Conservation (phyloP, 2,329 filamentous ascomycete genomes). For the Penicillium sp. region DNA sequence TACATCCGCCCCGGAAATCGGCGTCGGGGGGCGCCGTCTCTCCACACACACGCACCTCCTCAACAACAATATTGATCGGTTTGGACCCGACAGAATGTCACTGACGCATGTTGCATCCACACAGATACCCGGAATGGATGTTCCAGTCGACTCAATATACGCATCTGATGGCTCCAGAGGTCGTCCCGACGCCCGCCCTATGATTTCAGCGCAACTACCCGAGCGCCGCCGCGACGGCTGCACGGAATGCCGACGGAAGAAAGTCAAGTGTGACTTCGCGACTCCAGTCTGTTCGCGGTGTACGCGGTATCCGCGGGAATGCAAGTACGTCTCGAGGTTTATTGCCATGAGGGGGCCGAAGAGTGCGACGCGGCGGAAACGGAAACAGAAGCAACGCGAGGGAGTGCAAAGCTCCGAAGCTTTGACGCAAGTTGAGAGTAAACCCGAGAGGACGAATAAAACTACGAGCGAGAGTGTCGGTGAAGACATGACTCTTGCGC, state of each 20-base stretch:
- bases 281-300: constrained; percentile 34
- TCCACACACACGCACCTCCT: too few relatives aligned
- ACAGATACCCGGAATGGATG: not conserved
- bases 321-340: not conserved
- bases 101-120: not conserved
- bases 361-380: not conserved
- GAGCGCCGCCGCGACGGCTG: constrained; percentile 38
- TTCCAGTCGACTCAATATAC: not conserved
- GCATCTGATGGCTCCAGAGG: not conserved
- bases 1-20: too few relatives aligned
- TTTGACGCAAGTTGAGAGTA: not conserved
- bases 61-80: too few relatives aligned
- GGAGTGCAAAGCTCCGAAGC: not conserved
- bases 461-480: not conserved
- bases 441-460: not conserved
- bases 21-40: too few relatives aligned
- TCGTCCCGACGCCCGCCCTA: not conserved
- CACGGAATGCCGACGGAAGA: constrained; percentile 36
- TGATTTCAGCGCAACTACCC: not conserved
- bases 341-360: not conserved
- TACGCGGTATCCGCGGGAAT: constrained; percentile 27
- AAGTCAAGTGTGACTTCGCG: constrained; percentile 36
- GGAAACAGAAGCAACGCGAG: too few relatives aligned
- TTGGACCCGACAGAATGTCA: too few relatives aligned
- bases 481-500: too few relatives aligned